Percentiles rank a stretch among this genome's conserved stretches.
phyloP scores from a whole-genome alignment of 2,329 filamentous ascomycete species.

The Neurospora sp. region DNA sequence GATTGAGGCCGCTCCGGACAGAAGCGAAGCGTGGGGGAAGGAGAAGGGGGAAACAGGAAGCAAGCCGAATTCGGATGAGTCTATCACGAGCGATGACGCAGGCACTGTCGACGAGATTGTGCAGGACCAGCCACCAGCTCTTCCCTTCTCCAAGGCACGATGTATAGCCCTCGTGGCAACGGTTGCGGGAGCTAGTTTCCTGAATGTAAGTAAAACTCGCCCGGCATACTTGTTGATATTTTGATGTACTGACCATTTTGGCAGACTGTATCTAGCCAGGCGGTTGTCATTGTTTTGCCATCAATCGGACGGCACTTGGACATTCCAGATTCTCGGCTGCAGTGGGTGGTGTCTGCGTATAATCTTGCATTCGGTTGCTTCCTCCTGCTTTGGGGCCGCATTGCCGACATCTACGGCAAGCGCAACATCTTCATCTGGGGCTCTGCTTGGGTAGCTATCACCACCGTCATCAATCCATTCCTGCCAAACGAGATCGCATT shows the following conservation, averaged over 20 bases:
- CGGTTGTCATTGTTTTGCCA: conserved; percentile 52
- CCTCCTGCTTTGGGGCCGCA: conserved; percentile 55
- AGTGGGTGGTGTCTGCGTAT: conserved; percentile 60
- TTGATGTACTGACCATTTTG: conserved; percentile 6
- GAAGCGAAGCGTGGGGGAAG: background rate
- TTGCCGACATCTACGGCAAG: conserved; percentile 59
- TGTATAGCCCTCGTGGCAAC: conserved; percentile 45
- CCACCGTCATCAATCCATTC: conserved; percentile 52
- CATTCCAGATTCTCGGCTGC: conserved; percentile 48
- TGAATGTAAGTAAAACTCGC: conserved; percentile 32
- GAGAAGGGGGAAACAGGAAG: background rate
- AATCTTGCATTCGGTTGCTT: conserved; percentile 58
- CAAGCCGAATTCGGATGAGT: conserved; percentile 8
- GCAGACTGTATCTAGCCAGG: conserved; percentile 46
- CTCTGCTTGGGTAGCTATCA: conserved; percentile 51
- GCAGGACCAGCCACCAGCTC: conserved; percentile 2
- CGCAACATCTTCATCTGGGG: conserved; percentile 54
- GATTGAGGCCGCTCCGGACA: background rate
- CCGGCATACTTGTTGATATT: too few species aligned
- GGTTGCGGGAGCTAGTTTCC: conserved; percentile 43
- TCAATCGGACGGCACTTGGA: conserved; percentile 45
- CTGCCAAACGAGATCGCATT: conserved; percentile 58
- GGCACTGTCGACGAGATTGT: conserved; percentile 3
- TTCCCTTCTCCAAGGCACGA: conserved; percentile 34
- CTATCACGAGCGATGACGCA: background rate